These are phyloP conservation scores for Dictyostelium brefeldianum DNA, from an alignment of 78 protist species.

Conservation along the genomic window DNA sequence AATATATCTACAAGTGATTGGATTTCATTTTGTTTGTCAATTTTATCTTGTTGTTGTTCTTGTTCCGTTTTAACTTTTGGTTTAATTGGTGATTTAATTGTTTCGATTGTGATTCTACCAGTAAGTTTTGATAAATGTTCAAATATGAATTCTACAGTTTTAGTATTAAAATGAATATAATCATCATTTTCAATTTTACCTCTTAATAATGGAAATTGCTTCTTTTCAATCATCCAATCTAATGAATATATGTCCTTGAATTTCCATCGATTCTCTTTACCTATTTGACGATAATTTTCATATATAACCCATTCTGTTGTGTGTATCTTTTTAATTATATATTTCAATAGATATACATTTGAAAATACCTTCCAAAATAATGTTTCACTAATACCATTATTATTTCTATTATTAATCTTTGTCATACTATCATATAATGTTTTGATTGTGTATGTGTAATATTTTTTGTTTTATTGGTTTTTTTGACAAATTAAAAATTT, in stretches of 20 bases:
- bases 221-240: background rate
- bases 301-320: background rate
- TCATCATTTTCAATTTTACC: background rate
- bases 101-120: background rate
- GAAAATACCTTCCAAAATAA: conserved; percentile 1
- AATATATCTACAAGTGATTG: background rate
- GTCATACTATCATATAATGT: too few species aligned
- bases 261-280: background rate
- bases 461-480: too few species aligned
- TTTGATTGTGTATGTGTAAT: too few species aligned
- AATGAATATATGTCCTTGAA: background rate
- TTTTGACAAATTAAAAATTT: too few species aligned
- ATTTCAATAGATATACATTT: background rate
- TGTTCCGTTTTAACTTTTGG: too few species aligned
- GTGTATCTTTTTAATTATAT: background rate
- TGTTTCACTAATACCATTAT: background rate
- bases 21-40: background rate
- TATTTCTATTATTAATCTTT: too few species aligned
- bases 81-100: background rate
- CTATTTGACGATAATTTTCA: background rate
- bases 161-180: background rate
- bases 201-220: background rate
- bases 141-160: background rate
- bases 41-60: background rate
- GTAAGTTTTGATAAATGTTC: background rate